phyloP scores from a whole-genome alignment of 2,329 filamentous ascomycete genomes.

The Aspergillus intermedius region DNA sequence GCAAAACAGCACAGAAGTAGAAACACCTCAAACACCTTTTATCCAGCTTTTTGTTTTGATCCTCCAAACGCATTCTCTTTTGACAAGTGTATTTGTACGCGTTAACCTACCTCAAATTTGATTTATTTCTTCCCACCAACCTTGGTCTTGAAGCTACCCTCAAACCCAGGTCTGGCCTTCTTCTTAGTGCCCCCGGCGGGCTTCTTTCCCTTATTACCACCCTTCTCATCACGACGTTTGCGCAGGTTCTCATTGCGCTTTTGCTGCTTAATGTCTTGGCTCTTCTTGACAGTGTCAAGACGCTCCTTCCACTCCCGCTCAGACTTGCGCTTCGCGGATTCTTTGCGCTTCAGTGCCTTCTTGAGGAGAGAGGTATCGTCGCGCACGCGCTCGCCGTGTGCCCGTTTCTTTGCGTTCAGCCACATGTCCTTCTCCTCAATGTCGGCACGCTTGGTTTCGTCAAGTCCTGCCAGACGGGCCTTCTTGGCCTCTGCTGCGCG shows the following conservation, averaged over 20 bases:
- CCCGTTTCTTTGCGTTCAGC: slow-evolving; percentile 82
- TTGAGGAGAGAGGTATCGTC: slow-evolving; percentile 84
- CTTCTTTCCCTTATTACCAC: slow-evolving; percentile 44
- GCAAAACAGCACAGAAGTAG: not conserved
- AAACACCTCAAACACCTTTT: slow-evolving; percentile 12
- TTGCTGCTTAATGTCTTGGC: slow-evolving; percentile 70
- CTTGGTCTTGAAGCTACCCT: slow-evolving; percentile 61
- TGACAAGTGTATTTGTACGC: not conserved
- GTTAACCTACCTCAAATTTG: not conserved
- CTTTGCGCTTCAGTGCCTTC: slow-evolving; percentile 91
- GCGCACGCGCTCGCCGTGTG: slow-evolving; percentile 80
- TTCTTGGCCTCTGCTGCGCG: slow-evolving; percentile 80
- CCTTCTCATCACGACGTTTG: slow-evolving; percentile 70
- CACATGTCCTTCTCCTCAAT: slow-evolving; percentile 91
- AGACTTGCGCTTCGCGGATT: slow-evolving; percentile 82
- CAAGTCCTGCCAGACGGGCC: slow-evolving; percentile 66
- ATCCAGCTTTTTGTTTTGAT: slow-evolving; percentile 1
- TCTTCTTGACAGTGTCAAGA: slow-evolving; percentile 63
- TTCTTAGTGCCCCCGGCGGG: slow-evolving; percentile 31
- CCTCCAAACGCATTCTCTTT: not conserved
- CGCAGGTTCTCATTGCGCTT: slow-evolving; percentile 75
- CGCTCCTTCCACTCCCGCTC: slow-evolving; percentile 80
- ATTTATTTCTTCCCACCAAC: slow-evolving; percentile 36
- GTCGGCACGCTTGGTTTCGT: slow-evolving; percentile 73
- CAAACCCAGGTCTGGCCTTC: slow-evolving; percentile 61